phyloP scores from a whole-genome alignment of 257 asterid species.

The Henckelia pumila region DNA sequence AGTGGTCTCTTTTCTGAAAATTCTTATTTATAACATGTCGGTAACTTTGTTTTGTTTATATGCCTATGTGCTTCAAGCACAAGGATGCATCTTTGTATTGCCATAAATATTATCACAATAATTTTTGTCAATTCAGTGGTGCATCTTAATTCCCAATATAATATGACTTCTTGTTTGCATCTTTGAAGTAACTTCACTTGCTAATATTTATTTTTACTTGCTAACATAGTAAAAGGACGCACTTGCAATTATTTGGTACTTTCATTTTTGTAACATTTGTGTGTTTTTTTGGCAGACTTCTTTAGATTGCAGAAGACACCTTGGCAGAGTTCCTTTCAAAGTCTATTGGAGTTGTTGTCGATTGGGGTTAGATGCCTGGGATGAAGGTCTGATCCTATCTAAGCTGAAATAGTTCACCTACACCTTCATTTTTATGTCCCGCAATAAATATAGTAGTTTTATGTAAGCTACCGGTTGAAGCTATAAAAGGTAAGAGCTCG shows the following conservation, averaged over 20 bases:
- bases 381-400: conserved; percentile 66
- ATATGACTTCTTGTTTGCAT: conserved; percentile 1
- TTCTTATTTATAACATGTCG: neutral
- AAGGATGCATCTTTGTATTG: neutral
- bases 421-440: neutral
- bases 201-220: too few species aligned
- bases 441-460: too few species aligned
- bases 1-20: conserved; percentile 8
- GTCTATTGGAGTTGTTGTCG: conserved; percentile 99
- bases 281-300: conserved; percentile 59
- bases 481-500: too few species aligned
- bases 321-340: conserved; percentile 99
- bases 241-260: neutral
- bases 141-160: neutral
- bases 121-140: neutral
- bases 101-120: neutral
- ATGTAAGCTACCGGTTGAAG: too few species aligned
- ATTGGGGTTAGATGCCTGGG: conserved; percentile 99
- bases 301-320: conserved; percentile 95
- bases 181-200: conserved; percentile 5
- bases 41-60: neutral
- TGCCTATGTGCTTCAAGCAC: neutral
- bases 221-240: neutral
- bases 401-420: conserved; percentile 3
- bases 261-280: neutral